phyloP scores from a whole-genome alignment of 164 flowering plant species.

The Liriodendron chinense region DNA sequence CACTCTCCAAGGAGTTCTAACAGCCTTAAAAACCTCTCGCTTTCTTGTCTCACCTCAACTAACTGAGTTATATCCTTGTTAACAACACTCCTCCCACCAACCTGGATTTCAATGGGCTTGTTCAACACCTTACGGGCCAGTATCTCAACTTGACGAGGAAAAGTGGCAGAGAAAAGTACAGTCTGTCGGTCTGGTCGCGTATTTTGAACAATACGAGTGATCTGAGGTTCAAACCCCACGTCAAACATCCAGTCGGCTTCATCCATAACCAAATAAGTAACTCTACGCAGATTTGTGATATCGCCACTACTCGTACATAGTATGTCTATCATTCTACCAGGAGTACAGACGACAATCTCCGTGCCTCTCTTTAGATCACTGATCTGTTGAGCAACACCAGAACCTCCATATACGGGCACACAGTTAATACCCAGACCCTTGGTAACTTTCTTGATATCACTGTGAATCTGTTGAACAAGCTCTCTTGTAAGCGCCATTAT shows the following conservation, averaged over 20 bases:
- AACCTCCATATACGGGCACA: conserved; percentile 96
- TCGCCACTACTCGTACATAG: conserved; percentile 92
- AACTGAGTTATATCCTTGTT: conserved; percentile 88
- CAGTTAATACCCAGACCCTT: conserved; percentile 71
- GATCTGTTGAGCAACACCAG: conserved; percentile 98
- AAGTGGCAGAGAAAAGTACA: conserved; percentile 95
- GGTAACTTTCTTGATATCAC: conserved; percentile 83
- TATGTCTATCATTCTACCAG: conserved; percentile 98
- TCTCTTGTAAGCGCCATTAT: conserved; percentile 98
- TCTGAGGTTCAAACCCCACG: conserved; percentile 99
- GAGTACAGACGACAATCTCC: conserved; percentile 97
- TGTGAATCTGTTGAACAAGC: conserved; percentile 95
- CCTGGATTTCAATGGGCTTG: conserved; percentile 90
- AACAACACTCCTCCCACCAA: conserved; percentile 98
- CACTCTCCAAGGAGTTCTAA: conserved; percentile 93
- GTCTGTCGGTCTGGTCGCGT: conserved; percentile 91
- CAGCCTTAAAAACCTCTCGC: conserved; percentile 72
- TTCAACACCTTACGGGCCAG: conserved; percentile 83
- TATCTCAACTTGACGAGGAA: conserved; percentile 94
- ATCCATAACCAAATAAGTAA: conserved; percentile 91
- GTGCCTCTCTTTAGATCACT: conserved; percentile 90
- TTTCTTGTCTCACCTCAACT: conserved; percentile 90
- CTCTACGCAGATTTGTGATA: conserved; percentile 84
- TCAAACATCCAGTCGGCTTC: conserved; percentile 99
- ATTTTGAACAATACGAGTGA: conserved; percentile 90